A percentile compares a stretch with the other conserved stretches of the same genome.
phyloP scores from a whole-genome alignment of 441 rosid species.

The Melastoma candidum region DNA sequence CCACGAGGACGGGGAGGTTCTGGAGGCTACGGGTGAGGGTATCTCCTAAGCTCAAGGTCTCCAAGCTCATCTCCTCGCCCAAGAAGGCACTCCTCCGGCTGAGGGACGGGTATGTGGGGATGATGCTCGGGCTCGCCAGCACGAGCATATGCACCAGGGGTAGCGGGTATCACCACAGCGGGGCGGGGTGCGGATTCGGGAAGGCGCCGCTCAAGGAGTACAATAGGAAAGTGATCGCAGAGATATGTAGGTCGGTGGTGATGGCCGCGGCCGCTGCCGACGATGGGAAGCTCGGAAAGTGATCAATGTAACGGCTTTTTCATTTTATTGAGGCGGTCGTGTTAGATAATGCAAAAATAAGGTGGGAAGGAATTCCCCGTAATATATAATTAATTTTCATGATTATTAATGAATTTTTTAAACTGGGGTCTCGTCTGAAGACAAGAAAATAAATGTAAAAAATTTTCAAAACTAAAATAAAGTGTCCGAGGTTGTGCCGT shows the following conservation, averaged over 20 bases:
- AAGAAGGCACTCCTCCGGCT: conserved; percentile 3
- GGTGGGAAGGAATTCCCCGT: no score
- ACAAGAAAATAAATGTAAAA: no score
- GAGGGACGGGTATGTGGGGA: conserved; percentile 7
- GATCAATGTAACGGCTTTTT: background rate
- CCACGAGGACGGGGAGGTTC: background rate
- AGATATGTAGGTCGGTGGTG: conserved; percentile 61
- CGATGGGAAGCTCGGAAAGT: conserved; percentile 18
- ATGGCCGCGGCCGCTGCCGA: conserved; percentile 32
- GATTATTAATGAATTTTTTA: no score
- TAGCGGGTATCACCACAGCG: background rate
- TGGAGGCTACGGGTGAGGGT: conserved; percentile 2
- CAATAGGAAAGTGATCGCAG: conserved; percentile 59
- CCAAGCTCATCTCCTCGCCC: conserved; percentile 4
- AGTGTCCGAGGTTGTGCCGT: no score
- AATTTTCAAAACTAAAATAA: no score
- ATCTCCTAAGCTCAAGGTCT: conserved; percentile 2
- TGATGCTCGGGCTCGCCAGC: conserved; percentile 11
- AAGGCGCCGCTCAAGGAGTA: conserved; percentile 45
- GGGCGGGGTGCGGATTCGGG: background rate
- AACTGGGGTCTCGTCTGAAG: no score
- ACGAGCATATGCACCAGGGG: conserved; percentile 2
- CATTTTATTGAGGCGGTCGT: background rate
- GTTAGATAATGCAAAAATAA: no score
- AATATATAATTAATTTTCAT: no score